Conservation (phyloP, 148 eudicot genomes). For the Agrostemma githago region DNA sequence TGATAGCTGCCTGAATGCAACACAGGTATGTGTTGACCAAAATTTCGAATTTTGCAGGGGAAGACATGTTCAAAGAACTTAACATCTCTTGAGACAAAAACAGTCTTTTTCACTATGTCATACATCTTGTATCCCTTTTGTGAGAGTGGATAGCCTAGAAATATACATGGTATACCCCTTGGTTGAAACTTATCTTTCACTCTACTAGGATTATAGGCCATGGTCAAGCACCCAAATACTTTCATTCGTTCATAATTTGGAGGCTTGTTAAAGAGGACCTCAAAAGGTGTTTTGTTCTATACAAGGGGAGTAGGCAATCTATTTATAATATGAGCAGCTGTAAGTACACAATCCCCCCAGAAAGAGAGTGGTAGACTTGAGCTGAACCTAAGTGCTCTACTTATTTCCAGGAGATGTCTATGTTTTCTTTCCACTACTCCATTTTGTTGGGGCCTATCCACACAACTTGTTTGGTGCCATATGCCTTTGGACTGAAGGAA, state of each 20-base stretch:
- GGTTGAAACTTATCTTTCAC: background rate
- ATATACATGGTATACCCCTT: background rate
- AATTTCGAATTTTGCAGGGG: background rate
- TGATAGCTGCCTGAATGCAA: no score
- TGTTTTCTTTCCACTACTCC: no score
- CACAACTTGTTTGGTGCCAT: no score
- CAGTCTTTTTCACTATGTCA: background rate
- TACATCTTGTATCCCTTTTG: background rate
- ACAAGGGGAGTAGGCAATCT: background rate
- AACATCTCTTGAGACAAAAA: background rate
- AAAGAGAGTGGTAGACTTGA: background rate
- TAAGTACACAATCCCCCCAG: constrained; percentile 5
- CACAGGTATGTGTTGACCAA: background rate
- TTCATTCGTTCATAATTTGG: background rate
- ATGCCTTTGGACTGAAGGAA: no score
- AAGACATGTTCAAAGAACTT: background rate
- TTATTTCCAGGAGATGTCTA: no score
- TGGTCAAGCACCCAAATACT: background rate
- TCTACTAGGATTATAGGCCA: background rate
- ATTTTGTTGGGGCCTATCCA: no score
- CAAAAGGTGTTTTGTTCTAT: background rate
- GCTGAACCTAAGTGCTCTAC: no score
- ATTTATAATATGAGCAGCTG: background rate
- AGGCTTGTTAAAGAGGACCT: background rate
- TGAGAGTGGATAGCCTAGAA: background rate